Conservation (phyloP, 208 protist species). For the Wallacemonas sp. region DNA sequence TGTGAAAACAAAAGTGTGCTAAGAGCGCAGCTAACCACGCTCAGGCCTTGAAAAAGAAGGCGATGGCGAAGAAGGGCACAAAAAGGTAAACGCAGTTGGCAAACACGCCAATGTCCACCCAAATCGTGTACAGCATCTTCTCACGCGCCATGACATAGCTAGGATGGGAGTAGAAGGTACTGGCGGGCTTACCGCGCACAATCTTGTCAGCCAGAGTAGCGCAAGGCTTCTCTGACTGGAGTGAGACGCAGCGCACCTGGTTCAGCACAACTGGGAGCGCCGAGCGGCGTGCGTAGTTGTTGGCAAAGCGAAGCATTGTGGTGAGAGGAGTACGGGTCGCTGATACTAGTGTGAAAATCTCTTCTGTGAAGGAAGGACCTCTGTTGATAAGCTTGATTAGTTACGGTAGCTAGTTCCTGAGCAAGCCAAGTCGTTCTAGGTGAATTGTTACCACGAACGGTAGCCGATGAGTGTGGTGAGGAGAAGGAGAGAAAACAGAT, state of each 20-base stretch:
- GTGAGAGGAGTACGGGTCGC: constrained; percentile 3
- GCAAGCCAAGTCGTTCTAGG: too few species aligned
- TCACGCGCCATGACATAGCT: constrained; percentile 88
- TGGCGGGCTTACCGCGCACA: constrained; percentile 53
- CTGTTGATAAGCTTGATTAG: too few species aligned
- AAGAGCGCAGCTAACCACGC: too few species aligned
- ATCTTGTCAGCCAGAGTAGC: constrained; percentile 84
- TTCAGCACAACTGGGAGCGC: constrained; percentile 15
- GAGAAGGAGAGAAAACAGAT: too few species aligned
- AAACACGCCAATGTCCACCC: constrained; percentile 84
- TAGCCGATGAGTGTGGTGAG: too few species aligned
- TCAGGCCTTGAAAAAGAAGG: constrained; percentile 90
- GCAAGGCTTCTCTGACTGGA: constrained; percentile 88
- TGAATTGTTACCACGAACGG: too few species aligned
- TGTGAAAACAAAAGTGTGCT: background rate
- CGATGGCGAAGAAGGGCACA: constrained; percentile 77
- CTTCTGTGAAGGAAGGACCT: too few species aligned
- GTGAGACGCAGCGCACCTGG: constrained; percentile 37
- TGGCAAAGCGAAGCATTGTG: constrained; percentile 31
- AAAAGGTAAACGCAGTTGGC: constrained; percentile 60
- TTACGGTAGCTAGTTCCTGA: too few species aligned
- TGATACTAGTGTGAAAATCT: background rate
- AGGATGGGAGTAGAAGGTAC: constrained; percentile 82
- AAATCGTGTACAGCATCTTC: constrained; percentile 90
- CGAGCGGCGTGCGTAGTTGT: constrained; percentile 12